Percentiles rank a stretch among this genome's conserved stretches.
Conservation (phyloP, 495 filamentous ascomycete species). For the Immersiella caudata region DNA sequence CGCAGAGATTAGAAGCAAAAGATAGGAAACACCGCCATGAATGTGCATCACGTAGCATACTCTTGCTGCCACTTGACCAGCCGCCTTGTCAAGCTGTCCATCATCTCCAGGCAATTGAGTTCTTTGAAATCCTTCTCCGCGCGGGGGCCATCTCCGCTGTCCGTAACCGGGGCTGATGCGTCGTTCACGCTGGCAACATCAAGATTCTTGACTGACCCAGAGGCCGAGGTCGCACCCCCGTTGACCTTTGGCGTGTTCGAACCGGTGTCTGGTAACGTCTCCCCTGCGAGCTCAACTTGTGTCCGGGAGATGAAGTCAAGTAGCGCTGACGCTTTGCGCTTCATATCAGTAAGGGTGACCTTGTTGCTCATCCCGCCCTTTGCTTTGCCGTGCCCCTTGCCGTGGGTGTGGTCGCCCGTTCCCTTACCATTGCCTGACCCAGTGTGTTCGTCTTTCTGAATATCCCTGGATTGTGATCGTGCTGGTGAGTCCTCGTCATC, state of each 20-base stretch:
- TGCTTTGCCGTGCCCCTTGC: constrained; percentile 39
- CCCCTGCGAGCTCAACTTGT: constrained; percentile 82
- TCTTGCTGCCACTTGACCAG: constrained; percentile 78
- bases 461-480: constrained; percentile 68
- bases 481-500: constrained; percentile 69
- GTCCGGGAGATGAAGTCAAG: constrained; percentile 88
- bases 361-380: constrained; percentile 58
- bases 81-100: constrained; percentile 75
- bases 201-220: constrained; percentile 9
- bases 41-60: constrained; percentile 33
- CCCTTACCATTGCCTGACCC: constrained; percentile 29
- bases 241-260: constrained; percentile 31
- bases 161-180: not conserved
- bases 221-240: not conserved
- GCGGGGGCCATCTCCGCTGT: not conserved
- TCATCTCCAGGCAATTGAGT: constrained; percentile 75
- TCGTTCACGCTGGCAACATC: constrained; percentile 7
- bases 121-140: constrained; percentile 63
- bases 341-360: constrained; percentile 90
- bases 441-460: constrained; percentile 42
- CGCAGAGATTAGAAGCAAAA: not conserved
- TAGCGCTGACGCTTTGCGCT: constrained; percentile 77
- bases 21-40: not conserved
- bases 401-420: constrained; percentile 17
- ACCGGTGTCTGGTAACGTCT: constrained; percentile 29